Percentiles rank a stretch among this genome's conserved stretches.
These are phyloP conservation scores for Trichophyton simii DNA, from an alignment of 2,329 filamentous ascomycete species.

Conservation along the genomic window DNA sequence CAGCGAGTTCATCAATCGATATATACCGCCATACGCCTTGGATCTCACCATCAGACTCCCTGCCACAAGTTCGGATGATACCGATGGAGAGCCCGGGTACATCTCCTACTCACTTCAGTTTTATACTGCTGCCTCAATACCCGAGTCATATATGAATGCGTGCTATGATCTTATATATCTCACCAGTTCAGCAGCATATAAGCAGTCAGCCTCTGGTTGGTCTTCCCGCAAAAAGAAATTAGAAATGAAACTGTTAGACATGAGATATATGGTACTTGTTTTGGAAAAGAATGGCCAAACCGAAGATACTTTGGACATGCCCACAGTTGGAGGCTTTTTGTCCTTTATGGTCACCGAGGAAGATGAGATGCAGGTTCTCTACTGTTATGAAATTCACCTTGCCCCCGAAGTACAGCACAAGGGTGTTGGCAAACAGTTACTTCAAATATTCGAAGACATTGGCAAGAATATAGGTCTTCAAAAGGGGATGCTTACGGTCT, in stretches of 20 bases:
- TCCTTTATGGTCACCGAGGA: constrained; percentile 48
- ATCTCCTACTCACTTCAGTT: constrained; percentile 19
- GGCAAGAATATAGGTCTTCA: constrained; percentile 36
- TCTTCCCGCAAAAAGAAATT: constrained; percentile 39
- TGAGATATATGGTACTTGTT: constrained; percentile 45
- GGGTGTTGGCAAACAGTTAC: constrained; percentile 42
- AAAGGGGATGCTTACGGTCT: constrained; percentile 51
- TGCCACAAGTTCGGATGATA: neutral
- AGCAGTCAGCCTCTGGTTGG: constrained; percentile 43
- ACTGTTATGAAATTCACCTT: constrained; percentile 53
- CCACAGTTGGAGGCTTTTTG: constrained; percentile 32
- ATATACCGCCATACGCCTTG: constrained; percentile 18
- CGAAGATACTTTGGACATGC: neutral
- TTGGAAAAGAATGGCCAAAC: neutral
- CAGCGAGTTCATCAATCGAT: constrained; percentile 27
- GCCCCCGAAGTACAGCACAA: constrained; percentile 30
- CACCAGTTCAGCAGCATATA: constrained; percentile 44
- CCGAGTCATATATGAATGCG: constrained; percentile 30
- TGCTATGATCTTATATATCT: constrained; percentile 43
- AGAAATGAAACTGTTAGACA: constrained; percentile 47
- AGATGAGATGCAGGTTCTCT: constrained; percentile 44
- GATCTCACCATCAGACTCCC: constrained; percentile 11
- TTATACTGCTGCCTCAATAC: constrained; percentile 28
- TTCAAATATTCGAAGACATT: constrained; percentile 37
- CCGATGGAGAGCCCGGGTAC: neutral